Evolutionary conservation across 768 basidiomycete genomes (phyloP).

Genomic region (Tulasnella calospora): DNA sequence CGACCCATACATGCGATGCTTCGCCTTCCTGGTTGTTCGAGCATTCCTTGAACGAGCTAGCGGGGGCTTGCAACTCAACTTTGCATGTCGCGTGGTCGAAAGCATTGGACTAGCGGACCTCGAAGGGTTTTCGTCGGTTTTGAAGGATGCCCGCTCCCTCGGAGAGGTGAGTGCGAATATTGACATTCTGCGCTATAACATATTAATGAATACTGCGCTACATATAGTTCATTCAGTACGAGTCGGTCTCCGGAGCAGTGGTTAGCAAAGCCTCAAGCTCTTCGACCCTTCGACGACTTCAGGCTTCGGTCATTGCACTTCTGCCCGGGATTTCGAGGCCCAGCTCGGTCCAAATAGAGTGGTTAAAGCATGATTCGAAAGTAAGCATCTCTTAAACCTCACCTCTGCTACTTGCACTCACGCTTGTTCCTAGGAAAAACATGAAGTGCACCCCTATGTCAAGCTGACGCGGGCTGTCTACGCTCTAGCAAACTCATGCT

Average conservation of each 20-base stretch:
- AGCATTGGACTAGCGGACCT: constrained; percentile 47
- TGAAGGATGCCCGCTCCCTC: constrained; percentile 34
- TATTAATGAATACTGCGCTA: background rate
- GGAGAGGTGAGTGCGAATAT: constrained; percentile 32
- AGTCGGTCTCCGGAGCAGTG: constrained; percentile 46
- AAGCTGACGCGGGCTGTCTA: constrained; percentile 64
- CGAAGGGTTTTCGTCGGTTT: constrained; percentile 29
- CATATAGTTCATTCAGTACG: constrained; percentile 45
- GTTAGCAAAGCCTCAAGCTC: constrained; percentile 57
- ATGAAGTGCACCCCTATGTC: constrained; percentile 44
- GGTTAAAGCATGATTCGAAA: constrained; percentile 42
- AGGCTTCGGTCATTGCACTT: constrained; percentile 51
- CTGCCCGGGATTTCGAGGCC: constrained; percentile 51
- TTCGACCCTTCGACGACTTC: constrained; percentile 53
- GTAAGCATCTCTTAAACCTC: background rate
- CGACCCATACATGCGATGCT: constrained; percentile 49
- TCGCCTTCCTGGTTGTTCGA: constrained; percentile 62
- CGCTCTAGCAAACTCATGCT: constrained; percentile 54
- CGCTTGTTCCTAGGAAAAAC: background rate
- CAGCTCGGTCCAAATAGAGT: constrained; percentile 43
- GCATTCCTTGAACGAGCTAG: constrained; percentile 53
- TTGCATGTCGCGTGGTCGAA: constrained; percentile 48
- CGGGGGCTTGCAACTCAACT: constrained; percentile 54
- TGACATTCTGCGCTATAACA: constrained; percentile 12
- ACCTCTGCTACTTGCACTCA: background rate